phyloP scores from a whole-genome alignment of 2,329 filamentous ascomycete genomes.

The Fusarium subtropicale region DNA sequence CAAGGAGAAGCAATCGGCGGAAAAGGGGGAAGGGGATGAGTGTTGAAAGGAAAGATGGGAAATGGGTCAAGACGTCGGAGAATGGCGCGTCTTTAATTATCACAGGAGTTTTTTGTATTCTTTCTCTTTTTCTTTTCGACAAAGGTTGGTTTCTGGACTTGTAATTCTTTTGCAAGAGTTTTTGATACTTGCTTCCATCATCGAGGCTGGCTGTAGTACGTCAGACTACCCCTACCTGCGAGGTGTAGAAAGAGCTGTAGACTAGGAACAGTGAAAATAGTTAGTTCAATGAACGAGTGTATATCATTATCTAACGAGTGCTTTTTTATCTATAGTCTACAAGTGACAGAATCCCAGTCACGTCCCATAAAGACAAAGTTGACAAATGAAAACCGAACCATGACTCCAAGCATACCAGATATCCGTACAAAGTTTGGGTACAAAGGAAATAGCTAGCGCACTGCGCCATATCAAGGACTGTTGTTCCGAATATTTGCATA shows the following conservation, averaged over 20 bases:
- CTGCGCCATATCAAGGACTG: slow-evolving; percentile 40
- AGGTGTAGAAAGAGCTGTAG: slow-evolving; percentile 18
- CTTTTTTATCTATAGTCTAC: slow-evolving; percentile 33
- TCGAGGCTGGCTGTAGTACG: slow-evolving; percentile 6
- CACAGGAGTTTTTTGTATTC: slow-evolving; percentile 19
- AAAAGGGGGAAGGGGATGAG: slow-evolving; percentile 13
- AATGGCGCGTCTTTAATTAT: slow-evolving; percentile 43
- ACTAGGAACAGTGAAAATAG: slow-evolving; percentile 14
- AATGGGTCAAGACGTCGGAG: slow-evolving; percentile 41
- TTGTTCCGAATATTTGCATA: slow-evolving; percentile 67
- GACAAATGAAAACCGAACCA: slow-evolving; percentile 9
- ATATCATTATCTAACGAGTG: slow-evolving; percentile 16
- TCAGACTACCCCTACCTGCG: slow-evolving; percentile 2
- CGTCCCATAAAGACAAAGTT: background rate
- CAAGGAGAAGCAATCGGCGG: background rate
- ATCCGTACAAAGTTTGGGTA: slow-evolving; percentile 14
- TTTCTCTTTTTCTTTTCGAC: slow-evolving; percentile 11
- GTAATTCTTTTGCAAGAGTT: slow-evolving; percentile 29
- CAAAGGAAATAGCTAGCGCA: slow-evolving; percentile 9
- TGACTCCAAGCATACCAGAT: slow-evolving; percentile 3
- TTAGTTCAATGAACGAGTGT: background rate
- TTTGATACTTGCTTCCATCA: slow-evolving; percentile 19
- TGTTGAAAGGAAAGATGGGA: slow-evolving; percentile 13
- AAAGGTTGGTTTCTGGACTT: slow-evolving; percentile 24
- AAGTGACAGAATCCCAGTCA: slow-evolving; percentile 23